Conservation (phyloP, 805 yeast genomes). For the Tetrapisispora namnaoensis region DNA sequence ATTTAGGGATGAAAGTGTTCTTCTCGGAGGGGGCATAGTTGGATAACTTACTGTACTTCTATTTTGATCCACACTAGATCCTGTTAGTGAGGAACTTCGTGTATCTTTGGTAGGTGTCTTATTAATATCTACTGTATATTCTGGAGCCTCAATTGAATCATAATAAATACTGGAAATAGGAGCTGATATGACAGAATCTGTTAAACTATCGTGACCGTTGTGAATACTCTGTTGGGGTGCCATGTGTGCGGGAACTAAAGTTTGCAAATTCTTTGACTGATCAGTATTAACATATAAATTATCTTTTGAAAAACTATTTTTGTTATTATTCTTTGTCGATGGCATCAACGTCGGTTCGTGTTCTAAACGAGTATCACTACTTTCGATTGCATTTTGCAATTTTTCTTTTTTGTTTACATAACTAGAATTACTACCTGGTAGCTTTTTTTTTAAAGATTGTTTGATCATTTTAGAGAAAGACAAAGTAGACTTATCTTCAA, state of each 20-base stretch:
- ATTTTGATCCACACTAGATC: neutral
- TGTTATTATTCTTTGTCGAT: neutral
- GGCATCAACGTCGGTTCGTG: neutral
- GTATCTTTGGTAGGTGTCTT: neutral
- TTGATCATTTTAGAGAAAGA: slow-evolving; percentile 1
- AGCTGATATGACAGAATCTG: neutral
- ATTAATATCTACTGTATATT: neutral
- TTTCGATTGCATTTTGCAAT: neutral
- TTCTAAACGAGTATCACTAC: neutral
- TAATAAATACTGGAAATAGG: neutral
- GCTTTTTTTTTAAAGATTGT: neutral
- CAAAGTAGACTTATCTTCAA: neutral
- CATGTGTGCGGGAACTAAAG: neutral
- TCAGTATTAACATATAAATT: neutral
- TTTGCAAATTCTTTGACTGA: neutral
- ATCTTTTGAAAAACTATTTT: too few relatives aligned
- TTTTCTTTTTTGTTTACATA: neutral
- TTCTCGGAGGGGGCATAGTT: neutral
- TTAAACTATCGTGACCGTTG: neutral
- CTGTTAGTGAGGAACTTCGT: neutral
- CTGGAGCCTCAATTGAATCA: neutral
- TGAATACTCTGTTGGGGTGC: neutral
- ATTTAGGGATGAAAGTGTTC: neutral
- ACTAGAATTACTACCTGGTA: neutral
- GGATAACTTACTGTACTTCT: neutral